Evolutionary conservation across 495 filamentous ascomycete species (phyloP).

Genomic region (Stereocaulon alpinum): DNA sequence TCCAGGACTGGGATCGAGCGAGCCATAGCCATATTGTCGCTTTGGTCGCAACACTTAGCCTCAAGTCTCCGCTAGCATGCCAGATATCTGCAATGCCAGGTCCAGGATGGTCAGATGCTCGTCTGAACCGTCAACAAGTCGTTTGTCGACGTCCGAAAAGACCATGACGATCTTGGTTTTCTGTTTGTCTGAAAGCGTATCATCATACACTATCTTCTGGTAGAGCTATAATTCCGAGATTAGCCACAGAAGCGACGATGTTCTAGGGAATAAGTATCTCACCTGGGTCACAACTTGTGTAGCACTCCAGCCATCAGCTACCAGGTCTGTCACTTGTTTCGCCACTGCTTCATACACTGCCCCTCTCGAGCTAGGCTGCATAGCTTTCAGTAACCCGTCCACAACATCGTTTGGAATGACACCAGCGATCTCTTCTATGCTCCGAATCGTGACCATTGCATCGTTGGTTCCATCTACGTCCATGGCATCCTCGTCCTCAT

Average conservation of each 20-base stretch:
- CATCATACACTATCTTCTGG: slow-evolving; percentile 70
- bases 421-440: slow-evolving; percentile 89
- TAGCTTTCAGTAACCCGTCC: slow-evolving; percentile 57
- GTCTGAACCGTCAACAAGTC: slow-evolving; percentile 93
- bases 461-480: slow-evolving; percentile 35
- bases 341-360: slow-evolving; percentile 62
- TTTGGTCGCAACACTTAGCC: too few relatives aligned
- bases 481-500: slow-evolving; percentile 44
- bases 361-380: slow-evolving; percentile 57
- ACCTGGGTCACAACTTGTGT: slow-evolving; percentile 75
- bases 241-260: neutral
- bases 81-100: slow-evolving; percentile 66
- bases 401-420: slow-evolving; percentile 73
- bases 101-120: slow-evolving; percentile 89
- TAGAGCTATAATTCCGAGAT: slow-evolving; percentile 52
- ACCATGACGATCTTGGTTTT: slow-evolving; percentile 85
- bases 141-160: slow-evolving; percentile 90
- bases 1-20: too few relatives aligned
- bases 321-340: slow-evolving; percentile 72
- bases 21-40: too few relatives aligned
- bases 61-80: slow-evolving; percentile 45
- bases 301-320: slow-evolving; percentile 98
- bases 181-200: slow-evolving; percentile 66
- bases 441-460: slow-evolving; percentile 57
- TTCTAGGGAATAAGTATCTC: neutral